These are phyloP conservation scores for Aspergillus leporis DNA, from an alignment of 495 filamentous ascomycete genomes.

Conservation along the genomic window DNA sequence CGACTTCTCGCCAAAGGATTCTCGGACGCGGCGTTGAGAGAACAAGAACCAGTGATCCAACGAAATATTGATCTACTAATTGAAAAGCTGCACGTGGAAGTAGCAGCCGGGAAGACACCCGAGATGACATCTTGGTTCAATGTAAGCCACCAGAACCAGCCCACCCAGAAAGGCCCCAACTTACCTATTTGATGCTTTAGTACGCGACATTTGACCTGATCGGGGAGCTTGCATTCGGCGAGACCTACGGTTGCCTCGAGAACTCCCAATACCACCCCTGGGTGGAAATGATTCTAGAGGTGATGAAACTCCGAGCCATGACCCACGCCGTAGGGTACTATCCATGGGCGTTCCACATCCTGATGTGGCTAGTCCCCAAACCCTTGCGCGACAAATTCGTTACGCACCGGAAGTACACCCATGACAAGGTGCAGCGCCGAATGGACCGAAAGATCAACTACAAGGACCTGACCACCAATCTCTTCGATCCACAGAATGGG, in stretches of 20 bases:
- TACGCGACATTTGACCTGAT: constrained; percentile 1
- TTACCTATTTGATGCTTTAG: too few species aligned
- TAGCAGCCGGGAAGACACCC: not conserved
- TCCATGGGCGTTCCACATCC: not conserved
- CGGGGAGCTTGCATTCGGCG: constrained; percentile 5
- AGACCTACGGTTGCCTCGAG: constrained; percentile 5
- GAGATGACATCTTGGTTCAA: constrained; percentile 5
- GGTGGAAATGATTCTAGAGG: constrained; percentile 4
- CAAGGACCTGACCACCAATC: constrained; percentile 5
- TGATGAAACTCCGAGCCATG: not conserved
- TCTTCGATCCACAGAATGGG: not conserved
- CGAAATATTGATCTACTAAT: constrained; percentile 1
- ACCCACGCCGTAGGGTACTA: constrained; percentile 1
- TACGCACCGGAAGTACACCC: not conserved
- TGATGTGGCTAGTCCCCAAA: not conserved
- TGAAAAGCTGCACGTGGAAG: not conserved
- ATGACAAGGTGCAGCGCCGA: constrained; percentile 5
- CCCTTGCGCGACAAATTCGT: not conserved
- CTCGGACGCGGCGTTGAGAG: not conserved
- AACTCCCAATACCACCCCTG: constrained; percentile 2
- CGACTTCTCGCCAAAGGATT: not conserved
- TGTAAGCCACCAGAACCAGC: not conserved
- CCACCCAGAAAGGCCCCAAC: too few species aligned
- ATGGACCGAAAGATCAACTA: not conserved
- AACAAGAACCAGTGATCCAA: constrained; percentile 3